A percentile compares a stretch with the other conserved stretches of the same genome.
Evolutionary conservation across 345 rosid genomes (phyloP).

Genomic region (thale cress (Arabidopsis thaliana)): DNA sequence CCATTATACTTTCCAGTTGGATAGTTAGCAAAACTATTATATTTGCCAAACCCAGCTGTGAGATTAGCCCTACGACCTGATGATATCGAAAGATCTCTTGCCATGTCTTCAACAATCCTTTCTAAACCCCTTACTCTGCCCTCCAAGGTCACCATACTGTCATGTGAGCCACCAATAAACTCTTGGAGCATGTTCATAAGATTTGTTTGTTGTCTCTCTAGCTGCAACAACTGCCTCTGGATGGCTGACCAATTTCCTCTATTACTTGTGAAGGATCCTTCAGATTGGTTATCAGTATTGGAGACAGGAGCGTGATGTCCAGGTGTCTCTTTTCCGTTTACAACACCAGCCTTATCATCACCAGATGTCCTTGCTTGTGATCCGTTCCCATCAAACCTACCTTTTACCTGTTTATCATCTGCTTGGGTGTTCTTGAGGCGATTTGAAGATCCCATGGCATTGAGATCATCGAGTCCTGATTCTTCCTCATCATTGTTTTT

Average conservation of each 20-base stretch:
- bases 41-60: slow-evolving; percentile 70
- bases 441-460: slow-evolving; percentile 57
- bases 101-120: slow-evolving; percentile 96
- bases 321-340: slow-evolving; percentile 60
- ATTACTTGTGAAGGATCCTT: slow-evolving; percentile 73
- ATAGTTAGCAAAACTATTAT: slow-evolving; percentile 74
- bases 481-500: slow-evolving; percentile 65
- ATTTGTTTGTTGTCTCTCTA: slow-evolving; percentile 94
- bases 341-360: slow-evolving; percentile 56
- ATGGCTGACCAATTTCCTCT: slow-evolving; percentile 95
- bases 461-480: slow-evolving; percentile 54
- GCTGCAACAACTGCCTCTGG: slow-evolving; percentile 89
- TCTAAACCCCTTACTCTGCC: slow-evolving; percentile 96
- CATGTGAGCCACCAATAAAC: slow-evolving; percentile 98
- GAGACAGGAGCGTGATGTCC: slow-evolving; percentile 59
- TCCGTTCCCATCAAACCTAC: slow-evolving; percentile 56
- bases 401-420: slow-evolving; percentile 54
- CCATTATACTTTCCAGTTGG: slow-evolving; percentile 66
- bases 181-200: slow-evolving; percentile 98
- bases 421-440: slow-evolving; percentile 50
- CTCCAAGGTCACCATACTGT: slow-evolving; percentile 90
- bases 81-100: slow-evolving; percentile 83
- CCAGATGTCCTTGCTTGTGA: slow-evolving; percentile 60
- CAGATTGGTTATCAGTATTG: slow-evolving; percentile 72
- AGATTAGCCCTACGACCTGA: slow-evolving; percentile 78